phyloP scores from a whole-genome alignment of 805 yeast genomes.

The Metschnikowia corniflorae region DNA sequence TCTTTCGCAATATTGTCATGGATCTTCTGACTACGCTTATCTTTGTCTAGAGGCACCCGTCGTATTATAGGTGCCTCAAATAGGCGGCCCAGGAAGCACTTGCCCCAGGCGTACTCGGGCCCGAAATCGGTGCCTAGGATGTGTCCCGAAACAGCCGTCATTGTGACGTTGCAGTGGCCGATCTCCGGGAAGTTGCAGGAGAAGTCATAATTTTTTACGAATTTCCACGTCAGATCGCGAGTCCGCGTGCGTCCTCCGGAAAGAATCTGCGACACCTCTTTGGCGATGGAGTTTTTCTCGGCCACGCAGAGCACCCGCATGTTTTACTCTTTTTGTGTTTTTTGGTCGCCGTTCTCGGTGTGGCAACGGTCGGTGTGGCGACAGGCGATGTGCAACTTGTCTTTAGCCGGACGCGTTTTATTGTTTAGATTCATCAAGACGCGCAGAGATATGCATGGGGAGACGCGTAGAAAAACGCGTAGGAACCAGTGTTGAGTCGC shows the following conservation, averaged over 20 bases:
- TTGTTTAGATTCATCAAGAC: no score
- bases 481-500: no score
- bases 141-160: conserved; percentile 94
- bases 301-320: conserved; percentile 92
- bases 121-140: conserved; percentile 64
- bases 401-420: no score
- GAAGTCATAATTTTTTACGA: conserved; percentile 77
- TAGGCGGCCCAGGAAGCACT: conserved; percentile 57
- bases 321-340: not conserved
- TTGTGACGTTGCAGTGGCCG: conserved; percentile 74
- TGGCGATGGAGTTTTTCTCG: conserved; percentile 93
- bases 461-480: no score
- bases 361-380: no score
- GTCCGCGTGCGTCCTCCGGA: conserved; percentile 63
- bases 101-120: conserved; percentile 60
- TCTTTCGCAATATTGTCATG: conserved; percentile 66
- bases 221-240: conserved; percentile 53
- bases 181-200: conserved; percentile 55
- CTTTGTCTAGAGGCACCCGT: conserved; percentile 35
- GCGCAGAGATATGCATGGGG: no score
- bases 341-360: no score
- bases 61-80: conserved; percentile 68
- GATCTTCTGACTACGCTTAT: conserved; percentile 30
- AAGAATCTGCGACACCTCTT: conserved; percentile 68
- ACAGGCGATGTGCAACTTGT: no score